Percentiles rank a stretch among this genome's conserved stretches.
Conservation (phyloP, 2,329 filamentous ascomycete species). For the Fusarium burgessii region DNA sequence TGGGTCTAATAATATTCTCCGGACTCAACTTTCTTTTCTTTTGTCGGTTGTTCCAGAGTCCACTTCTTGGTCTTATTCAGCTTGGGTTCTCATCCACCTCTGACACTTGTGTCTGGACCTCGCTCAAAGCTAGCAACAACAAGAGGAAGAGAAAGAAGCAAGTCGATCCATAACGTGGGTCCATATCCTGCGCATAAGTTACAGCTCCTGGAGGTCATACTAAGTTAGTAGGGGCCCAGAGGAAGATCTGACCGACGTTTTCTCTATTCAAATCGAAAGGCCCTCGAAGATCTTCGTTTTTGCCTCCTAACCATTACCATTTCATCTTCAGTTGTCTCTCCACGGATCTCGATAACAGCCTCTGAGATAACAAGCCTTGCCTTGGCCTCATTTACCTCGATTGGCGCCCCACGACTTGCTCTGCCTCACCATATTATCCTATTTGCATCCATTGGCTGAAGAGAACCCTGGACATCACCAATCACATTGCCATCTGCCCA, state of each 20-base stretch:
- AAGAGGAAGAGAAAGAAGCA: constrained; percentile 26
- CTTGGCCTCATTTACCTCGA: constrained; percentile 46
- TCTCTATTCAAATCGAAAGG: constrained; percentile 38
- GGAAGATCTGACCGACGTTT: constrained; percentile 45
- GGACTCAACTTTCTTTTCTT: constrained; percentile 44
- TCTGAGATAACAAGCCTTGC: constrained; percentile 39
- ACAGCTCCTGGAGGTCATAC: constrained; percentile 41
- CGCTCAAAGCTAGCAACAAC: constrained; percentile 24
- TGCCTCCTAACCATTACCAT: constrained; percentile 31
- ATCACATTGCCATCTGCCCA: constrained; percentile 49
- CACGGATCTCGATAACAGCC: constrained; percentile 30
- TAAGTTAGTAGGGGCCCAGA: constrained; percentile 31
- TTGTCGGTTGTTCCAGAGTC: constrained; percentile 40
- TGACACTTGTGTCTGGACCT: constrained; percentile 39
- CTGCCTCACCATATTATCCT: constrained; percentile 52
- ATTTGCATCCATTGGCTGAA: constrained; percentile 51
- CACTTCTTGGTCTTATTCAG: constrained; percentile 35
- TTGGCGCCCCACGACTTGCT: constrained; percentile 49
- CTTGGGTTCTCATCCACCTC: constrained; percentile 26
- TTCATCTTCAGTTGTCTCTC: constrained; percentile 22
- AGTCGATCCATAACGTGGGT: constrained; percentile 50
- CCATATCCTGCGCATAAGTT: constrained; percentile 43
- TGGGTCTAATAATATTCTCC: constrained; percentile 38
- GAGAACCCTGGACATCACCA: constrained; percentile 49
- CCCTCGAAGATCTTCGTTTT: constrained; percentile 39